Evolutionary conservation across 805 yeast genomes (phyloP), one percentile per base, ranked within the genome.

Genomic region (Brettanomyces bruxellensis): DNA sequence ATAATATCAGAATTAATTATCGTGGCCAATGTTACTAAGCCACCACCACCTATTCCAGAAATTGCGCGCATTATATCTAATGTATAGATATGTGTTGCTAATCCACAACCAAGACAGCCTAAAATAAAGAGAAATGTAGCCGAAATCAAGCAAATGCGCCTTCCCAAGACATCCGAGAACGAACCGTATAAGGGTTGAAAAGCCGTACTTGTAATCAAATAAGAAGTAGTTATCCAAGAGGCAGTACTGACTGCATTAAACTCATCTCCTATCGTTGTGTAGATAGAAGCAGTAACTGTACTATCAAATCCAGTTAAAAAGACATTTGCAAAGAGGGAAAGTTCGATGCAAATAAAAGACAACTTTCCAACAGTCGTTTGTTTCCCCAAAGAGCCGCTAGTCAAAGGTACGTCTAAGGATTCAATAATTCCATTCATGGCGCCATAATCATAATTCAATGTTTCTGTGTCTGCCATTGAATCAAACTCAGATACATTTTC

Each of bases 31-130:
- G 89, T 73, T 46, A 82, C 78, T 57, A 87, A 74, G 1, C 95
- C 95, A 4, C 95, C 91, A 11, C 91, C 95, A 25, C 95, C 95
- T 46, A 84, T 73, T 12, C 96, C 96, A 30, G 93, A 80, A 43
- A 87, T 69, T 49, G 86, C 80, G 55, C 86, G 68, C 4, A 83
- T 83, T 25, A 74, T 49, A 56, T 75, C 57, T 62, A 78, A 63
- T 55, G 63, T 11, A 72, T 68, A 32, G 55, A 71, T 54, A 65
- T 70, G 44, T 60, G 60, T 22, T 52, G 61, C 73, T 2, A 68
- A 38, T 7, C 71, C 71, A 55, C 74, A 74, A 35, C 72, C 57
- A 0, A 56, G 52, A 40, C 72, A 64, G 46, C 79, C 76, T 22
- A 66, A 42, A 1, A 57, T 59, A 49, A 69, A 69, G 23, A 56